Conservation (phyloP, 306 rosid species). For the Psophocarpus tetragonolobus region DNA sequence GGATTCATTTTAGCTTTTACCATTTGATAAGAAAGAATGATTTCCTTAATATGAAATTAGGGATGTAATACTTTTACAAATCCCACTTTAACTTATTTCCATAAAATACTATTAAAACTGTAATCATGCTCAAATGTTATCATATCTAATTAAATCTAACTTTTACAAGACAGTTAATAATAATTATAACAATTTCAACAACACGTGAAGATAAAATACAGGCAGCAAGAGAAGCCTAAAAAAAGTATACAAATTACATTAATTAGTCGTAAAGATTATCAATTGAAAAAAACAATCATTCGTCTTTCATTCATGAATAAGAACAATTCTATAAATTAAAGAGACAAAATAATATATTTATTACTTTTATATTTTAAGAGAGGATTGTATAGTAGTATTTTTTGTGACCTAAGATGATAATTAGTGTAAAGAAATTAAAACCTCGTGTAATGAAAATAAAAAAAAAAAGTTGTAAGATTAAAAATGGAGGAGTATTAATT, state of each 20-base stretch:
- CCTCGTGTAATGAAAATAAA: too few species aligned
- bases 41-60: not conserved
- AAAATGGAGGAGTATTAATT: too few species aligned
- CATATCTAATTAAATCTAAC: not conserved
- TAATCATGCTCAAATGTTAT: not conserved
- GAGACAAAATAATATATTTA: not conserved
- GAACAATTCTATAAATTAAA: not conserved
- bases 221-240: not conserved
- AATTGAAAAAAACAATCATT: not conserved
- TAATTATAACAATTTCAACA: not conserved
- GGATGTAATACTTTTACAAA: not conserved
- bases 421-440: too few species aligned
- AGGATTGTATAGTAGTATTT: too few species aligned
- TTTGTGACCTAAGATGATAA: too few species aligned
- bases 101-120: not conserved
- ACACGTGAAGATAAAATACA: not conserved
- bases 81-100: not conserved
- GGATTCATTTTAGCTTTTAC: not conserved
- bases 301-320: not conserved
- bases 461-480: too few species aligned
- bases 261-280: not conserved
- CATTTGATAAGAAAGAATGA: not conserved
- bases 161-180: not conserved
- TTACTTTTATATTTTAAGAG: too few species aligned
- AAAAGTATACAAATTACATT: not conserved